Conservation (phyloP, 129 eudicot species). For the Helichrysum umbraculigerum region DNA sequence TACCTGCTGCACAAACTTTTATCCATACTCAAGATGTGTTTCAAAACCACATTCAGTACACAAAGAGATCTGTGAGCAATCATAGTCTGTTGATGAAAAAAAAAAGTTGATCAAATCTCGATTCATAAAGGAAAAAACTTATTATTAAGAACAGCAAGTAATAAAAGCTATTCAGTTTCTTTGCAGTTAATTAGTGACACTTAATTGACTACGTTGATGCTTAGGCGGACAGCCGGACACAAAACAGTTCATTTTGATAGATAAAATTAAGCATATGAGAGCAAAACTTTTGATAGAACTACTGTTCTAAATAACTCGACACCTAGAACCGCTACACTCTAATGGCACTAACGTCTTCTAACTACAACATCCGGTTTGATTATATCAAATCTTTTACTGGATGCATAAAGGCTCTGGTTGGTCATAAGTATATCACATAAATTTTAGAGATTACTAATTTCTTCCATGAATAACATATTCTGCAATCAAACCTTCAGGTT, state of each 20-base stretch:
- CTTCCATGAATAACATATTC: background rate
- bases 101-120: background rate
- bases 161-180: background rate
- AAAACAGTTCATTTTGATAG: background rate
- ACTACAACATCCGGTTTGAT: background rate
- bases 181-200: background rate
- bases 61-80: conserved; percentile 65
- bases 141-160: background rate
- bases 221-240: background rate
- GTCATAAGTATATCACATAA: background rate
- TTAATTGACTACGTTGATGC: background rate
- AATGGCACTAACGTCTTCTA: no score
- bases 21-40: conserved; percentile 39
- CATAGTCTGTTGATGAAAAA: conserved; percentile 47
- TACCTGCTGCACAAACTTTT: conserved; percentile 48
- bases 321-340: background rate
- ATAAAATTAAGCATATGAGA: background rate
- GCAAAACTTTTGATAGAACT: background rate
- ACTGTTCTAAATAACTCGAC: background rate
- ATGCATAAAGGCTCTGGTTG: background rate
- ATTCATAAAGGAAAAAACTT: background rate
- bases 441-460: background rate
- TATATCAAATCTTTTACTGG: background rate
- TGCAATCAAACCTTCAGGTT: background rate
- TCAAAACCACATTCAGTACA: conserved; percentile 52